phyloP scores from a whole-genome alignment of 1,139 yeast species.

The Taphrina wiesneri region DNA sequence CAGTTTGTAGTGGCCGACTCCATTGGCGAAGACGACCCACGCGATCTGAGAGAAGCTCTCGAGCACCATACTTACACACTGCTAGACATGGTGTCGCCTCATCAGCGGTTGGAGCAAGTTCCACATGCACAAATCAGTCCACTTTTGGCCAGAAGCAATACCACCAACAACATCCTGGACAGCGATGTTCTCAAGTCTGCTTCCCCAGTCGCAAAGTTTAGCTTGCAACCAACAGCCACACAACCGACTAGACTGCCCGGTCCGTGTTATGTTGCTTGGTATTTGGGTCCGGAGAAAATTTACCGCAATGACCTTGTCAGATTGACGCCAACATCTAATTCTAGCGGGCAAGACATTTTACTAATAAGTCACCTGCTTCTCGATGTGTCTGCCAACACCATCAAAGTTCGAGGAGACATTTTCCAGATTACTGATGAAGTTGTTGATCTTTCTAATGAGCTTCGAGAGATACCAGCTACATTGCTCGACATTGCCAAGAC shows the following conservation, averaged over 20 bases:
- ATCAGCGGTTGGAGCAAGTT: neutral
- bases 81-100: neutral
- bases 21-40: neutral
- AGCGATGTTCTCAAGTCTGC: neutral
- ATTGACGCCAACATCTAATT: neutral
- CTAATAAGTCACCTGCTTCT: constrained; percentile 11
- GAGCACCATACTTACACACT: neutral
- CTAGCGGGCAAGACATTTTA: neutral
- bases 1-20: constrained; percentile 10
- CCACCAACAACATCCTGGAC: neutral
- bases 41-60: neutral
- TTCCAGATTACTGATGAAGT: neutral
- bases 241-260: constrained; percentile 6
- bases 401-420: constrained; percentile 11
- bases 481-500: neutral
- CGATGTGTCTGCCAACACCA: constrained; percentile 4
- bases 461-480: neutral
- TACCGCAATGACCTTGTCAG: constrained; percentile 14
- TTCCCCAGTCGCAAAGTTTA: constrained; percentile 9
- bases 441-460: neutral
- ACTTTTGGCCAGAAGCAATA: neutral
- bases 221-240: neutral
- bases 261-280: constrained; percentile 10
- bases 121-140: neutral
- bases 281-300: constrained; percentile 9